phyloP scores from a whole-genome alignment of 306 rosid genomes.

The Lithocarpus polystachyus region DNA sequence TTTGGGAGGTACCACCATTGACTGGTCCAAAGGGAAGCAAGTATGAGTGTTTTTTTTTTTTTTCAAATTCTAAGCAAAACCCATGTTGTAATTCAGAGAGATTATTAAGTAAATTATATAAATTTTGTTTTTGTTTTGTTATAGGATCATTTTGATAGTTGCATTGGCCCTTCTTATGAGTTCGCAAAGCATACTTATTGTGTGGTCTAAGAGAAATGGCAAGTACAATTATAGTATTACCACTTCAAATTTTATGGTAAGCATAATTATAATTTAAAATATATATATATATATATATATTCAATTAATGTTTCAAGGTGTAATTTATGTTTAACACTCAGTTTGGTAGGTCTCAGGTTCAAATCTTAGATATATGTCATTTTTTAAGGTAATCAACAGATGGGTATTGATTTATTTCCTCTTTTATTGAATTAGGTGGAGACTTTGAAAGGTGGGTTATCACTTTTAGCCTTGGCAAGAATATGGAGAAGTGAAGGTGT shows the following conservation, averaged over 20 bases:
- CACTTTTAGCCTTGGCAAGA: conserved; percentile 63
- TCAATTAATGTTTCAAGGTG: too few species aligned
- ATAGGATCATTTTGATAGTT: conserved; percentile 71
- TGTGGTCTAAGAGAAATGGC: conserved; percentile 95
- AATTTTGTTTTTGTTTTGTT: neutral
- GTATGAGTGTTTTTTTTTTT: conserved; percentile 19
- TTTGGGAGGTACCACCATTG: conserved; percentile 33
- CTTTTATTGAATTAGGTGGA: conserved; percentile 63
- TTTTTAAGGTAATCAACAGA: too few species aligned
- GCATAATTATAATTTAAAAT: too few species aligned
- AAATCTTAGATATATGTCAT: too few species aligned
- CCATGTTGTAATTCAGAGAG: neutral
- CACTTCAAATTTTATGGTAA: conserved; percentile 81
- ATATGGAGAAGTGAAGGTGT: conserved; percentile 75
- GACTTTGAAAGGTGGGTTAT: conserved; percentile 84
- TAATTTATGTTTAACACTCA: too few species aligned
- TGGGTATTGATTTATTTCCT: neutral
- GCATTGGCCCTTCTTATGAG: conserved; percentile 83
- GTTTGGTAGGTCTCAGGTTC: too few species aligned
- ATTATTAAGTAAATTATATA: too few species aligned
- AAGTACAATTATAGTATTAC: conserved; percentile 91
- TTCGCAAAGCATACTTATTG: conserved; percentile 88
- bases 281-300: too few species aligned
- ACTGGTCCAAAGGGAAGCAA: conserved; percentile 53
- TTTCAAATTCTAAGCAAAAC: neutral